A percentile compares a stretch with the other conserved stretches of the same genome.
Evolutionary conservation across 2,329 filamentous ascomycete species (phyloP).

Genomic region (Parastagonospora avenae): DNA sequence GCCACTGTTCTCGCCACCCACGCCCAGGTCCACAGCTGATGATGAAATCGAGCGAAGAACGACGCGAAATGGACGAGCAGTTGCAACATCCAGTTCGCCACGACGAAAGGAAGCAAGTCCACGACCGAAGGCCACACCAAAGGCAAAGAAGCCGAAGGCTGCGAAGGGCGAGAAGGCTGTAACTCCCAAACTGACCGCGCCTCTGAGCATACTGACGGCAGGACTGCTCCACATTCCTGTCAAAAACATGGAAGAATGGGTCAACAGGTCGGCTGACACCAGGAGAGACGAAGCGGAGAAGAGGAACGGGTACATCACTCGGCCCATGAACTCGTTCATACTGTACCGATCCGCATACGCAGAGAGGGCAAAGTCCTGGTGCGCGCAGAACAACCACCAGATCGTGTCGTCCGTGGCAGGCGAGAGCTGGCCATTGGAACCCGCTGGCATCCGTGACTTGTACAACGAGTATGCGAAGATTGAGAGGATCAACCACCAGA

Average conservation of each 20-base stretch:
- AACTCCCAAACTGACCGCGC: slow-evolving; percentile 64
- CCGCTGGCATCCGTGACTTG: slow-evolving; percentile 70
- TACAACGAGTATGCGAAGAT: slow-evolving; percentile 80
- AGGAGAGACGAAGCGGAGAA: slow-evolving; percentile 71
- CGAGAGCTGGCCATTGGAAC: slow-evolving; percentile 82
- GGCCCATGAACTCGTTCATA: slow-evolving; percentile 99
- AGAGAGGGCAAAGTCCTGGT: slow-evolving; percentile 81
- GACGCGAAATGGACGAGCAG: slow-evolving; percentile 42
- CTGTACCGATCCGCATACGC: slow-evolving; percentile 93
- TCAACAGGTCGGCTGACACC: slow-evolving; percentile 70
- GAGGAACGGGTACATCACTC: slow-evolving; percentile 78
- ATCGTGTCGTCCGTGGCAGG: slow-evolving; percentile 88
- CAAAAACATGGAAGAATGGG: slow-evolving; percentile 79
- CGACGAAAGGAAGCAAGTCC: slow-evolving; percentile 24
- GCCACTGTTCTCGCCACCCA: slow-evolving; percentile 47
- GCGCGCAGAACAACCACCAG: slow-evolving; percentile 89
- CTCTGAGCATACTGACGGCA: slow-evolving; percentile 73
- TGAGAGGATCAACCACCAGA: slow-evolving; percentile 82
- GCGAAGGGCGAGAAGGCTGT: slow-evolving; percentile 52
- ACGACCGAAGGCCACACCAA: slow-evolving; percentile 37
- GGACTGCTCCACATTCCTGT: slow-evolving; percentile 67
- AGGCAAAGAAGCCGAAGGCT: slow-evolving; percentile 52
- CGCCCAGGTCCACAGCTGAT: slow-evolving; percentile 50
- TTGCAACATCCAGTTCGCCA: slow-evolving; percentile 32
- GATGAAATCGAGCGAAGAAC: slow-evolving; percentile 47